Base-by-base conservation (phyloP, 1,284 basidiomycete species). In the Cutaneotrichosporon sp. region DNA sequence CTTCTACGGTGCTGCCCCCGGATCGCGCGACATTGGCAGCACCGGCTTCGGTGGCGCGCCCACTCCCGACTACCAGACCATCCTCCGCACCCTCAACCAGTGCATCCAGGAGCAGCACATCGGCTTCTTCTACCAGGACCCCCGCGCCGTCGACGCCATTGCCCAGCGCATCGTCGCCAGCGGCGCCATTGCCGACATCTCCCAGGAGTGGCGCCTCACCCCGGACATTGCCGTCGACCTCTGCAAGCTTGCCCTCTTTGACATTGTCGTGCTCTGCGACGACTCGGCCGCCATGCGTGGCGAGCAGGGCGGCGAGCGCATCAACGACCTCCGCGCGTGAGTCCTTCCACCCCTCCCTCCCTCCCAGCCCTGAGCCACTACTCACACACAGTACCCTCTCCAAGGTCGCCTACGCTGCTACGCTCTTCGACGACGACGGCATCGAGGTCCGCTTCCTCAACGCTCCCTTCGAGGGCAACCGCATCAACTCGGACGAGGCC, bases 371-470 rank as follows among this genome's bases (percentile, higher is more conserved):
- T 22, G 11, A 9, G 18, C 5, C n/a, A 7, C 42, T 22, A 25
- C 59, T 61, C 31, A 58, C 52, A 7, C 43, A 8, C 59, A 75
- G 72, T 62, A 76, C 78, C 45, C 65, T 80, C 53, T 79, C 72
- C 20, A 67, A 76, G 54, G 79, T 81, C 45, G 78, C 80, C n/a
- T 75, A 69, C 57, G 80, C 77, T 3, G 74, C 38, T 16, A 27
- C 47, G 77, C 1, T 50, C 24, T 82, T 82, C 66, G 82, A 83
- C 68, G 68, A 75, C 14, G 82, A 83, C 61, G 82, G 82, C 47
- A 81, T 82, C 62, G 72, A 76, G 62, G 75, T 81, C 54, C 69
- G 80, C 58, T 82, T 83, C 74, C 76, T 82, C 72, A 82, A 82
- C 74, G 74, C 71, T 34, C 67, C 69, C 24, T 58, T 80, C 36